Evolutionary conservation across 768 basidiomycete genomes (phyloP), one percentile per base, ranked within the genome.

Genomic region (Leccinum subtestaceum): DNA sequence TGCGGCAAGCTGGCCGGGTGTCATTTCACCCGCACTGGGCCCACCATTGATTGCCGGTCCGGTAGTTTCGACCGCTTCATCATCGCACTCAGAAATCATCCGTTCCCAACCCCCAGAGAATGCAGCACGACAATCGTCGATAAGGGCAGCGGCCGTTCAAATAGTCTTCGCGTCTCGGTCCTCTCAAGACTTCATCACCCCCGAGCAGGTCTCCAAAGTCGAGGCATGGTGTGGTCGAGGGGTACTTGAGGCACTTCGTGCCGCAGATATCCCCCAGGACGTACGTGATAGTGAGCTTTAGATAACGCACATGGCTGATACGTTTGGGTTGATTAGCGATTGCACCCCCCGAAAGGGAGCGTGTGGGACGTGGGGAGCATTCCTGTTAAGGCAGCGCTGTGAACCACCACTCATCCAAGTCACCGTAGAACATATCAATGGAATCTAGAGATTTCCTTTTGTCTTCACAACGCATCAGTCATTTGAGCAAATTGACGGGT

Each of bases 131-230:
- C 65, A 59, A 19, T 67, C 76, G 17, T 63, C 66, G 57, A 91
- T 93, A 65, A 81, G 82, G 64, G 91, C 87, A n/a, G 88, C 91
- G 15, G 87, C 88, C 15, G 83, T 83, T 21, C 91, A 93, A 59
- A 89, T 92, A 82, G 82, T 92, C 5, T 93, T 90, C 67, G 91
- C 91, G n/a, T 81, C 85, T 46, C 83, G 91, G 51, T 79, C 77
- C 45, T 87, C 88, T 27, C 80, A 78, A 62, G 88, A 82, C 60
- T 91, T 93, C 66, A 92, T 93, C 66, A 84, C 83, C 4, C 91
- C 91, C 5, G 76, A 83, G 40, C 75, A 82, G 55, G 89, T 91
- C 29, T 72, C 70, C 9, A 76, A 76, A 56, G 67, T 86, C 11
- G 89, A 93, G 68, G 72, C 75, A 23, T 88, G 86, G 87, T 78